These are phyloP conservation scores for Fusarium sp. DNA, from an alignment of 2,329 filamentous ascomycete genomes.

Conservation along the genomic window DNA sequence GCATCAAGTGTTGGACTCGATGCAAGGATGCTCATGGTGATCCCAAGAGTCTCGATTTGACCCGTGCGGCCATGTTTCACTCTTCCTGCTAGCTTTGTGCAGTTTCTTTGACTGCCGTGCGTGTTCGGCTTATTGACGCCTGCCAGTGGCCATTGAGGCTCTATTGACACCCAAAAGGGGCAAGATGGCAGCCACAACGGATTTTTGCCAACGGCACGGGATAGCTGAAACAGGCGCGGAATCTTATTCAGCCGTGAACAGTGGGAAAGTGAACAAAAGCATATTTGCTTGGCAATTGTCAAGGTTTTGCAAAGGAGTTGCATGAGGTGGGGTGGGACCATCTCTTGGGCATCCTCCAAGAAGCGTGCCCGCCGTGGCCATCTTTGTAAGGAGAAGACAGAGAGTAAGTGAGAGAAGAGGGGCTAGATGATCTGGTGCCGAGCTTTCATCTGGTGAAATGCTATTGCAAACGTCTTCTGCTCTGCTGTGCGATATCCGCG, in stretches of 20 bases:
- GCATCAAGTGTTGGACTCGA: not conserved
- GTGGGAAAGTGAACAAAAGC: not conserved
- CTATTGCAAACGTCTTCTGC: too few species aligned
- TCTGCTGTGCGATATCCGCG: not conserved
- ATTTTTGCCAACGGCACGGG: constrained; percentile 1
- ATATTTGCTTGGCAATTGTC: not conserved
- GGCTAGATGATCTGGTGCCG: too few species aligned
- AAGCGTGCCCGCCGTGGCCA: too few species aligned
- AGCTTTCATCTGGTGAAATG: too few species aligned
- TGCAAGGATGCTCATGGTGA: not conserved
- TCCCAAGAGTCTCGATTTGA: not conserved
- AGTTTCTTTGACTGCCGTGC: not conserved
- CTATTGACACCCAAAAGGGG: constrained; percentile 48
- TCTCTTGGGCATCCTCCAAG: too few species aligned
- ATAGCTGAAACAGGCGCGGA: constrained; percentile 14
- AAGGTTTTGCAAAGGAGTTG: not conserved
- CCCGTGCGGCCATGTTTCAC: not conserved
- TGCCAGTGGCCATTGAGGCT: constrained; percentile 42
- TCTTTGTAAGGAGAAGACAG: too few species aligned
- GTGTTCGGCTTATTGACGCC: constrained; percentile 24
- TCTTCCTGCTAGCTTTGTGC: not conserved
- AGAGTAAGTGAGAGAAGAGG: too few species aligned
- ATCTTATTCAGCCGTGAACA: not conserved
- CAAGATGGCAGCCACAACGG: constrained; percentile 25
- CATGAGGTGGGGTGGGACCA: too few species aligned